phyloP scores from a whole-genome alignment of 108 stramenopile genomes.

The Nitzschia sp. region DNA sequence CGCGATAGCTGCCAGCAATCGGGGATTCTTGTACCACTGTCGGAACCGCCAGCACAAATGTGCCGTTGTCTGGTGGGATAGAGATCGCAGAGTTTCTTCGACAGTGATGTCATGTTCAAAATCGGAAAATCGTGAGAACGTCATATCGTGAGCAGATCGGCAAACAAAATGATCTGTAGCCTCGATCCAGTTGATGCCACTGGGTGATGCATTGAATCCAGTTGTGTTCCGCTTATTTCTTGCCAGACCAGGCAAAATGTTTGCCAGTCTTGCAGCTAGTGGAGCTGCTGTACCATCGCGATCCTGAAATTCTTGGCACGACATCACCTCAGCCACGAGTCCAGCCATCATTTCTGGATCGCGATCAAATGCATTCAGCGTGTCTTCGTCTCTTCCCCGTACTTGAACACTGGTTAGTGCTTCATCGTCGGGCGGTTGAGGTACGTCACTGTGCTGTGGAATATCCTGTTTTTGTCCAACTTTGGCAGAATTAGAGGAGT shows the following conservation, averaged over 20 bases:
- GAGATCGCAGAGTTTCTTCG: constrained; percentile 39
- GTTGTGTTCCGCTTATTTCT: constrained; percentile 57
- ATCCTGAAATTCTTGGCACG: constrained; percentile 53
- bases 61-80: constrained; percentile 50
- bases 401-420: constrained; percentile 46
- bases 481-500: not conserved
- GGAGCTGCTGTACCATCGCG: constrained; percentile 56
- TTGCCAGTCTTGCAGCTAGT: constrained; percentile 56
- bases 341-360: constrained; percentile 67
- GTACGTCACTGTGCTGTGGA: constrained; percentile 9
- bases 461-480: not conserved
- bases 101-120: constrained; percentile 47
- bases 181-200: constrained; percentile 64
- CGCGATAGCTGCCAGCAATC: constrained; percentile 58
- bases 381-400: constrained; percentile 54
- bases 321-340: constrained; percentile 59
- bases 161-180: constrained; percentile 85
- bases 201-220: constrained; percentile 25
- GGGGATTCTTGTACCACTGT: constrained; percentile 67
- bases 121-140: constrained; percentile 53
- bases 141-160: constrained; percentile 56
- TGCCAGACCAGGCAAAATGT: constrained; percentile 60
- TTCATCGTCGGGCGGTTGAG: constrained; percentile 23
- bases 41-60: constrained; percentile 80
- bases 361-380: constrained; percentile 79